Conservation (phyloP, 2,329 filamentous ascomycete species). For the Alternaria viburni region DNA sequence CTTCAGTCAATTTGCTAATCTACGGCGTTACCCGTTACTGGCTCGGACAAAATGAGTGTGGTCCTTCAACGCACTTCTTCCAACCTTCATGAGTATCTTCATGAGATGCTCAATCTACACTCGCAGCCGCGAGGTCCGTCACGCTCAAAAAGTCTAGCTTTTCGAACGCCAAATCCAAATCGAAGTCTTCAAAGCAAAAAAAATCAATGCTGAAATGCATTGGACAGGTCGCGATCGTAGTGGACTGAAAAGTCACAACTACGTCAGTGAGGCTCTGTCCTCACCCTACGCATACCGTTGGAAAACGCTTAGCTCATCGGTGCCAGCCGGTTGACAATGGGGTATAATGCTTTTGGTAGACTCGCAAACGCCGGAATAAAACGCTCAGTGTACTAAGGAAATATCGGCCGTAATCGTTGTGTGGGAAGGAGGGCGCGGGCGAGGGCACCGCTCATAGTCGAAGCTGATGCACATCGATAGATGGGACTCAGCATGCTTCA, state of each 20-base stretch:
- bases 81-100: neutral
- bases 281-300: constrained; percentile 12
- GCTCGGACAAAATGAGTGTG: neutral
- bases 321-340: constrained; percentile 24
- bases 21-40: neutral
- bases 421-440: neutral
- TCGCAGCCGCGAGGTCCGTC: constrained; percentile 5
- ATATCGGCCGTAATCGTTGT: constrained; percentile 8
- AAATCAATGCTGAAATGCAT: constrained; percentile 6
- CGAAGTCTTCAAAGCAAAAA: neutral
- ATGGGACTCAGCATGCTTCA: neutral
- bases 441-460: neutral
- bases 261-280: constrained; percentile 10
- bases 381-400: constrained; percentile 6
- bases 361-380: constrained; percentile 8
- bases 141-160: neutral
- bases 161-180: constrained; percentile 2
- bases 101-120: neutral
- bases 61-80: neutral
- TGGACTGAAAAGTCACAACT: constrained; percentile 1
- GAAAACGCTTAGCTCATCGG: constrained; percentile 15
- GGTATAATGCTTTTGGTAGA: constrained; percentile 22
- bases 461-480: neutral
- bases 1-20: constrained; percentile 9
- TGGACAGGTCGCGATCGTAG: constrained; percentile 7